phyloP scores from a whole-genome alignment of 176 grass and related monocot species.

The Cocos nucifera region DNA sequence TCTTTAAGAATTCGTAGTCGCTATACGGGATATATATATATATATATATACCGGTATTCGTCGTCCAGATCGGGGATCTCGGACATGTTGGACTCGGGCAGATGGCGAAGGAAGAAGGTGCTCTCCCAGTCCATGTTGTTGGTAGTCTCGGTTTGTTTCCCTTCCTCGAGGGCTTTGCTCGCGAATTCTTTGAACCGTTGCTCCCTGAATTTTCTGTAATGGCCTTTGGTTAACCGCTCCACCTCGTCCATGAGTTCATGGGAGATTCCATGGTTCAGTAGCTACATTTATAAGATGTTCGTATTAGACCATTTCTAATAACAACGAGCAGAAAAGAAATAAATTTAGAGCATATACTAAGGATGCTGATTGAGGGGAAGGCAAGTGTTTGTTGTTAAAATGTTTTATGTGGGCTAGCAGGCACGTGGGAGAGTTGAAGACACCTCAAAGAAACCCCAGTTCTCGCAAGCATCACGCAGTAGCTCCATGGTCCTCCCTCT shows the following conservation, averaged over 20 bases:
- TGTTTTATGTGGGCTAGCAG: no score
- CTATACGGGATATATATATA: no score
- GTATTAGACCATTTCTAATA: no score
- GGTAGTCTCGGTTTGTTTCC: constrained; percentile 8
- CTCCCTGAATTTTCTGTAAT: constrained; percentile 59
- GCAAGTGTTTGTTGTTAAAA: no score
- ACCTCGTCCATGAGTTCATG: constrained; percentile 79
- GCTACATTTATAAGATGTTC: constrained; percentile 14
- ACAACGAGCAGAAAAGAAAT: no score
- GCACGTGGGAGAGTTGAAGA: no score
- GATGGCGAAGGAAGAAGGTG: constrained; percentile 88
- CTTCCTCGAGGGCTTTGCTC: constrained; percentile 30
- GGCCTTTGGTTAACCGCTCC: constrained; percentile 73
- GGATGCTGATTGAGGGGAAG: no score
- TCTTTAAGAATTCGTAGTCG: no score
- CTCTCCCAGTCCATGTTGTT: constrained; percentile 86
- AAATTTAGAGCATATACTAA: no score
- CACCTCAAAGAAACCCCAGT: constrained; percentile 98
- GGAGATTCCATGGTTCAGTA: constrained; percentile 71
- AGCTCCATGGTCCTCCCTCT: constrained; percentile 42
- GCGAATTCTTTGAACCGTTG: constrained; percentile 76
- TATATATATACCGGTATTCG: constrained; percentile 23
- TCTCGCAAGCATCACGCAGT: constrained; percentile 69
- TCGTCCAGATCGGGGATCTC: constrained; percentile 61
- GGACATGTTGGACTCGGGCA: constrained; percentile 55